A percentile compares a stretch with the other conserved stretches of the same genome.
Evolutionary conservation across 2,329 filamentous ascomycete genomes (phyloP).

Genomic region (Phaeoacremonium minimum): DNA sequence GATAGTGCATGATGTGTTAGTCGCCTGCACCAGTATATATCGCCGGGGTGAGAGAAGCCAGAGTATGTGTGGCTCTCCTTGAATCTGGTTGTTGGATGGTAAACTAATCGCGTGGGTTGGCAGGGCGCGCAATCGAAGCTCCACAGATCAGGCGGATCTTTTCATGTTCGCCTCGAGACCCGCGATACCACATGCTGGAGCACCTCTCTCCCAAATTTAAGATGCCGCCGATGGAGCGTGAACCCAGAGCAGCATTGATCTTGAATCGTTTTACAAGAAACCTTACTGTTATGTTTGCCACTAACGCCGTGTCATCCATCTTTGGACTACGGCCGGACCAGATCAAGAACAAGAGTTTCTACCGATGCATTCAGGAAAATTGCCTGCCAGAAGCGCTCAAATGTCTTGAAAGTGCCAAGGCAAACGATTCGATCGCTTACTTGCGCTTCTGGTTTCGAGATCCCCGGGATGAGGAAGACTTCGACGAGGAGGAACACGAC

Average conservation of each 20-base stretch:
- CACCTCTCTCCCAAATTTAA: conserved; percentile 79
- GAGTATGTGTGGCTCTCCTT: conserved; percentile 49
- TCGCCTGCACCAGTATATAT: conserved; percentile 80
- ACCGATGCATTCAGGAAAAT: conserved; percentile 77
- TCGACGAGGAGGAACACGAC: conserved; percentile 35
- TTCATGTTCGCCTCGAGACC: conserved; percentile 75
- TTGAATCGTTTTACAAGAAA: conserved; percentile 82
- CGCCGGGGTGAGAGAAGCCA: conserved; percentile 63
- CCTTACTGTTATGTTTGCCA: conserved; percentile 82
- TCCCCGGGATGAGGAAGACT: conserved; percentile 54
- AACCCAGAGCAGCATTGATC: conserved; percentile 79
- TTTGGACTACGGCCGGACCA: conserved; percentile 67
- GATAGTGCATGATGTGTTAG: conserved; percentile 81
- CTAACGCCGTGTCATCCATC: conserved; percentile 69
- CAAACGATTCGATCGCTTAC: conserved; percentile 88
- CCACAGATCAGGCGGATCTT: conserved; percentile 76
- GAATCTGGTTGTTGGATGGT: background rate
- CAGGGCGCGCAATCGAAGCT: conserved; percentile 73
- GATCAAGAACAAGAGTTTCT: conserved; percentile 75
- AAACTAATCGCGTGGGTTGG: conserved; percentile 4
- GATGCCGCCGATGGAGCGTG: conserved; percentile 59
- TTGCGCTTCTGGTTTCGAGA: conserved; percentile 81
- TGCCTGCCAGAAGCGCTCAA: conserved; percentile 73
- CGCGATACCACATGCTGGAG: conserved; percentile 85
- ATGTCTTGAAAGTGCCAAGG: conserved; percentile 80